Evolutionary conservation across 148 eudicot species (phyloP).

Genomic region (Vaccinium corymbosum): DNA sequence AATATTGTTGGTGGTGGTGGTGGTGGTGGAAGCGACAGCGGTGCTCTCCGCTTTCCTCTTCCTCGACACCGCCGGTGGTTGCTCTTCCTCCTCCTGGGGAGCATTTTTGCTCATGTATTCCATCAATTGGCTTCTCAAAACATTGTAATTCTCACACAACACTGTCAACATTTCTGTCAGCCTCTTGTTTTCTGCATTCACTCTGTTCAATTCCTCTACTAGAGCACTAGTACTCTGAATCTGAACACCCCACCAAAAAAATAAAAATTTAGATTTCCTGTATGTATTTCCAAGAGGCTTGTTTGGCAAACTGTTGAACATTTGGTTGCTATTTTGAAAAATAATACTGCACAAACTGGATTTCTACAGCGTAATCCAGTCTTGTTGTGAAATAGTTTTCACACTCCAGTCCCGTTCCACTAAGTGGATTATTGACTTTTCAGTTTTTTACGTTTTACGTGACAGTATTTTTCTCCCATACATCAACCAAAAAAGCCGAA

Average conservation of each 20-base stretch:
- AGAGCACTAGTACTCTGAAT: constrained; percentile 39
- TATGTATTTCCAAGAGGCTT: background rate
- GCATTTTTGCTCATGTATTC: constrained; percentile 49
- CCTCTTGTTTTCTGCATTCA: constrained; percentile 81
- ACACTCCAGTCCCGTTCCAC: too few relatives aligned
- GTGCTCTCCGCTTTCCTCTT: constrained; percentile 54
- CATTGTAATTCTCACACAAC: constrained; percentile 76
- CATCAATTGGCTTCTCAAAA: constrained; percentile 48
- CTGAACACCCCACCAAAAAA: constrained; percentile 21
- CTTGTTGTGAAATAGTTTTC: too few relatives aligned
- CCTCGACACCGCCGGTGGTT: constrained; percentile 20
- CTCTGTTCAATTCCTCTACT: constrained; percentile 63
- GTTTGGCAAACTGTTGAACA: background rate
- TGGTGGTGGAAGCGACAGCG: background rate
- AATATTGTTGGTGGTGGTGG: background rate
- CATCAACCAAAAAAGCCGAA: too few relatives aligned
- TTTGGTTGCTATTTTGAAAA: background rate
- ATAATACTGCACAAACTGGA: too few relatives aligned
- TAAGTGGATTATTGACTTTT: too few relatives aligned
- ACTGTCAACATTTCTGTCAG: constrained; percentile 66
- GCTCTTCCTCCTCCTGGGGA: background rate
- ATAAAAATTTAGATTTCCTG: background rate
- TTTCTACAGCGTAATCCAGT: too few relatives aligned
- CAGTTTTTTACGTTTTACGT: too few relatives aligned
- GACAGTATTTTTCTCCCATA: too few relatives aligned